phyloP scores from a whole-genome alignment of 2,329 filamentous ascomycete genomes.

The Cercospora canescens region DNA sequence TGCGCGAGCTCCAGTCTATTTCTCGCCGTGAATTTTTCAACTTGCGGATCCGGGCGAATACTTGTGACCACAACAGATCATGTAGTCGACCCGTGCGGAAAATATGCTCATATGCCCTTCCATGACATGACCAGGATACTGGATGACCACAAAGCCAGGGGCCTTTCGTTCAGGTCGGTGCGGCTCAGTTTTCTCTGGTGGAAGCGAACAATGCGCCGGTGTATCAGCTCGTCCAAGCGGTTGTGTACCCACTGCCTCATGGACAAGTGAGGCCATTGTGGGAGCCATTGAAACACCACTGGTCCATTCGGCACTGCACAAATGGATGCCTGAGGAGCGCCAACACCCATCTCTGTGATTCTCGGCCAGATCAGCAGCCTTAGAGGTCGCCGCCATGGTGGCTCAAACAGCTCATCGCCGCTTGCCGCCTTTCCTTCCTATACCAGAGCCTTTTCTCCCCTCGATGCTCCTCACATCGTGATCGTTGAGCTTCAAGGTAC shows the following conservation, averaged over 20 bases:
- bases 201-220: too few species aligned
- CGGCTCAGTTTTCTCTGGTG: too few species aligned
- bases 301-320: neutral
- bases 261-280: neutral
- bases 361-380: neutral
- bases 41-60: too few species aligned
- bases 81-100: too few species aligned
- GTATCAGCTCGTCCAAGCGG: neutral
- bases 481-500: conserved; percentile 75
- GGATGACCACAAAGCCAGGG: too few species aligned
- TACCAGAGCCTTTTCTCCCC: conserved; percentile 39
- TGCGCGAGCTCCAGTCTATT: neutral
- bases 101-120: too few species aligned
- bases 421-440: neutral
- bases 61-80: too few species aligned
- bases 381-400: neutral
- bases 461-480: conserved; percentile 73
- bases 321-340: neutral
- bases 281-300: neutral
- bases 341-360: neutral
- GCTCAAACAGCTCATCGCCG: conserved; percentile 1
- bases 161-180: too few species aligned
- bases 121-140: too few species aligned
- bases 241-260: neutral
- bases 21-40: too few species aligned